Conservation (phyloP, 2,329 filamentous ascomycete species). For the Sclerotiophoma versabilis region DNA sequence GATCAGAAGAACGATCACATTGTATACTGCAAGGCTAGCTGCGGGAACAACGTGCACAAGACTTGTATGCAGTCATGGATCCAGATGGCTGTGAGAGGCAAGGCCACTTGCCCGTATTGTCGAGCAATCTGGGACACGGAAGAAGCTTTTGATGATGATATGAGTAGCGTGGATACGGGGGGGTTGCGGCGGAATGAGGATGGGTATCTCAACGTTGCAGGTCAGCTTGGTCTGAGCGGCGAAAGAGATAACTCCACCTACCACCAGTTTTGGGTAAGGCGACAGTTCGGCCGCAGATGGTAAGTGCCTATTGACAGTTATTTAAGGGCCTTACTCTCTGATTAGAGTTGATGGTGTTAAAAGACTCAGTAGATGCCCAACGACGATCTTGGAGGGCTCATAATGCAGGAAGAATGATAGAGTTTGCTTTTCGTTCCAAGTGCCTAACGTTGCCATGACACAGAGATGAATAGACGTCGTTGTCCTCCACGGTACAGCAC, state of each 20-base stretch:
- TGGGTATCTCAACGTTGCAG: slow-evolving; percentile 69
- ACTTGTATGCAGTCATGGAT: slow-evolving; percentile 64
- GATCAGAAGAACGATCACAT: slow-evolving; percentile 45
- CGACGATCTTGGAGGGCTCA: too few relatives aligned
- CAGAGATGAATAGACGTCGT: too few relatives aligned
- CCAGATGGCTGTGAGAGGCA: slow-evolving; percentile 28
- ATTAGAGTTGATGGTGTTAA: too few relatives aligned
- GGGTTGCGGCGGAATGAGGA: slow-evolving; percentile 54
- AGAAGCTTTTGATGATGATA: slow-evolving; percentile 48
- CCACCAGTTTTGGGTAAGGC: slow-evolving; percentile 34
- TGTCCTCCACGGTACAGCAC: too few relatives aligned
- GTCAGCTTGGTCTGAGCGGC: slow-evolving; percentile 64
- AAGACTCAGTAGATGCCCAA: too few relatives aligned
- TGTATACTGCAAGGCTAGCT: slow-evolving; percentile 65
- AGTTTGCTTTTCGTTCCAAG: too few relatives aligned
- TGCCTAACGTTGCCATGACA: too few relatives aligned
- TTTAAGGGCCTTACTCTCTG: too few relatives aligned
- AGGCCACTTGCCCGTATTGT: slow-evolving; percentile 68
- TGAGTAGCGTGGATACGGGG: slow-evolving; percentile 56
- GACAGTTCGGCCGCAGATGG: slow-evolving; percentile 15
- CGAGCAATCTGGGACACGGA: slow-evolving; percentile 61
- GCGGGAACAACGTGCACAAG: slow-evolving; percentile 69
- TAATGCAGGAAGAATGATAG: too few relatives aligned
- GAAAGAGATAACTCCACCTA: slow-evolving; percentile 50
- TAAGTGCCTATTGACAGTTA: not conserved